A percentile compares a stretch with the other conserved stretches of the same genome.
These are phyloP conservation scores for Penicillium sp. DNA, from an alignment of 2,329 filamentous ascomycete genomes.

Conservation along the genomic window DNA sequence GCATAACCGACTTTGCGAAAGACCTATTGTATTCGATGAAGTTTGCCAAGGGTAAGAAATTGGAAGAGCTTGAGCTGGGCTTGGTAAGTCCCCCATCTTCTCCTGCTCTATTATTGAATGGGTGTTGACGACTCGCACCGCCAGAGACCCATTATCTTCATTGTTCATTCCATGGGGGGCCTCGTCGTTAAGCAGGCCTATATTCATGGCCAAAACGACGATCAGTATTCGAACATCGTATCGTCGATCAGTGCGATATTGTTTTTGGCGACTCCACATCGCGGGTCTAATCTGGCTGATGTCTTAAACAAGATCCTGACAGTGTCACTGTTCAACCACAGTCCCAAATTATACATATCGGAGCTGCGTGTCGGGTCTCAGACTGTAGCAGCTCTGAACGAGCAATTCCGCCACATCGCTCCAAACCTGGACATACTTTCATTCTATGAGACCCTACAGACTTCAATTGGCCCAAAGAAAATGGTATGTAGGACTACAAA, in stretches of 20 bases:
- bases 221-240: conserved; percentile 10
- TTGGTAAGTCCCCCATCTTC: neutral
- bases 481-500: neutral
- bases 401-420: conserved; percentile 45
- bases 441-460: conserved; percentile 47
- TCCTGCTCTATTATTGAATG: neutral
- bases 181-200: conserved; percentile 33
- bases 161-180: conserved; percentile 52
- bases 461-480: neutral
- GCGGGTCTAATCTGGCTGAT: conserved; percentile 26
- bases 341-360: conserved; percentile 30
- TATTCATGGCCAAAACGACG: conserved; percentile 21
- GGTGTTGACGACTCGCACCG: neutral
- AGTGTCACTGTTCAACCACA: neutral
- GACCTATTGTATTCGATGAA: neutral
- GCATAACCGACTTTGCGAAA: neutral
- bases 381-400: conserved; percentile 43
- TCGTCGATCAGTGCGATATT: conserved; percentile 15
- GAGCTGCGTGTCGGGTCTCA: conserved; percentile 41
- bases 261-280: conserved; percentile 34
- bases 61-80: neutral
- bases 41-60: neutral
- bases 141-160: conserved; percentile 39
- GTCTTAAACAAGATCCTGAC: conserved; percentile 27
- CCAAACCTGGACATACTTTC: conserved; percentile 41